These are phyloP conservation scores for Sanghuangporus weigelae DNA, from an alignment of 1,284 basidiomycete genomes.

Conservation along the genomic window DNA sequence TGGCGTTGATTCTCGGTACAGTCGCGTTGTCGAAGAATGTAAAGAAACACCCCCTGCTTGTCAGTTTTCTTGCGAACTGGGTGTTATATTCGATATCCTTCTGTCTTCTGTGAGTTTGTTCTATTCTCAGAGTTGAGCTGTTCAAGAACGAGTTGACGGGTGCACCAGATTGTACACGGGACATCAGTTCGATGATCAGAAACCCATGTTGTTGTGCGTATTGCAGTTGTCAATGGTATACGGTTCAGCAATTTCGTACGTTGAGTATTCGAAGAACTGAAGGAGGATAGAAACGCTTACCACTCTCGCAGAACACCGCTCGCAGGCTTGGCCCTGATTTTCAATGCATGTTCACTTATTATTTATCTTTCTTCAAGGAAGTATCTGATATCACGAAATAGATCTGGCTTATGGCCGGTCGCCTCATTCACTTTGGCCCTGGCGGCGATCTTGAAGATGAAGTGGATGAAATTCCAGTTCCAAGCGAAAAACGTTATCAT, in stretches of 20 bases:
- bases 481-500: background rate
- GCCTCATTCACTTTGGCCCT: background rate
- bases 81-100: slow-evolving; percentile 8
- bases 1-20: background rate
- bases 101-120: slow-evolving; percentile 4
- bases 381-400: background rate
- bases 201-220: background rate
- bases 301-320: background rate
- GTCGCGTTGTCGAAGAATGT: background rate
- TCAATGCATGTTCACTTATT: background rate
- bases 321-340: background rate
- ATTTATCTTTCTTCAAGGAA: background rate
- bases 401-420: background rate
- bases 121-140: background rate
- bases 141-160: background rate
- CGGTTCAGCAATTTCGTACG: background rate
- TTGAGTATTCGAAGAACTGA: background rate
- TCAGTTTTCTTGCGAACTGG: slow-evolving; percentile 2
- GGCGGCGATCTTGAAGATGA: background rate
- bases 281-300: background rate
- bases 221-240: background rate
- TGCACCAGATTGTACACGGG: background rate
- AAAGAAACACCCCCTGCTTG: background rate
- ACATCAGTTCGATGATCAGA: slow-evolving; percentile 1
- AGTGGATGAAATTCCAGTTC: background rate